Conservation (phyloP, 805 yeast genomes). For the Ogataea pignaliae region DNA sequence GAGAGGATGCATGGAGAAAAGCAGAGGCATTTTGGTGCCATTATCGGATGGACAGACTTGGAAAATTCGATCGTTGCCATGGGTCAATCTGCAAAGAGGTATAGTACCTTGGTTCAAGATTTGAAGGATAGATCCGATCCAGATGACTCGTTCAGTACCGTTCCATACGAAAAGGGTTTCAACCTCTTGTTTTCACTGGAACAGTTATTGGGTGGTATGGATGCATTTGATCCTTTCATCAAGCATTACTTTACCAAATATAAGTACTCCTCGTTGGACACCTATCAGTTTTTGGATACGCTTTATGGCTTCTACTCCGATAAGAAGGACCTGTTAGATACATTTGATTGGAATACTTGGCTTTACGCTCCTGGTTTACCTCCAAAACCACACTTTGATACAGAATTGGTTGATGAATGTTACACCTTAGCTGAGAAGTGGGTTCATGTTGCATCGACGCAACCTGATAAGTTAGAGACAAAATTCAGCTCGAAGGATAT, state of each 20-base stretch:
- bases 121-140: slow-evolving; percentile 72
- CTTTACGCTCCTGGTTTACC: slow-evolving; percentile 81
- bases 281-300: slow-evolving; percentile 74
- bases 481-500: slow-evolving; percentile 49
- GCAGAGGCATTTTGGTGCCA: slow-evolving; percentile 73
- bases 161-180: slow-evolving; percentile 90
- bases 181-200: slow-evolving; percentile 75
- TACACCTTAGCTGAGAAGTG: slow-evolving; percentile 62
- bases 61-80: slow-evolving; percentile 62
- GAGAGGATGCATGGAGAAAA: slow-evolving; percentile 77
- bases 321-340: slow-evolving; percentile 49
- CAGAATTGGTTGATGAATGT: slow-evolving; percentile 72
- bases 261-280: slow-evolving; percentile 69
- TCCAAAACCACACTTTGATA: slow-evolving; percentile 78
- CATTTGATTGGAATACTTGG: slow-evolving; percentile 86
- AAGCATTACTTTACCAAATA: slow-evolving; percentile 69
- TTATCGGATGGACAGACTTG: slow-evolving; percentile 86
- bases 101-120: slow-evolving; percentile 64
- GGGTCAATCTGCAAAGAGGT: slow-evolving; percentile 48
- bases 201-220: slow-evolving; percentile 65
- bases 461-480: slow-evolving; percentile 24
- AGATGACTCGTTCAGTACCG: slow-evolving; percentile 82
- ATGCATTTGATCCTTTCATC: slow-evolving; percentile 72
- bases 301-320: slow-evolving; percentile 55
- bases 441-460: slow-evolving; percentile 37